Base-by-base conservation (phyloP, 805 yeast species). In the Clavispora asparagi region DNA sequence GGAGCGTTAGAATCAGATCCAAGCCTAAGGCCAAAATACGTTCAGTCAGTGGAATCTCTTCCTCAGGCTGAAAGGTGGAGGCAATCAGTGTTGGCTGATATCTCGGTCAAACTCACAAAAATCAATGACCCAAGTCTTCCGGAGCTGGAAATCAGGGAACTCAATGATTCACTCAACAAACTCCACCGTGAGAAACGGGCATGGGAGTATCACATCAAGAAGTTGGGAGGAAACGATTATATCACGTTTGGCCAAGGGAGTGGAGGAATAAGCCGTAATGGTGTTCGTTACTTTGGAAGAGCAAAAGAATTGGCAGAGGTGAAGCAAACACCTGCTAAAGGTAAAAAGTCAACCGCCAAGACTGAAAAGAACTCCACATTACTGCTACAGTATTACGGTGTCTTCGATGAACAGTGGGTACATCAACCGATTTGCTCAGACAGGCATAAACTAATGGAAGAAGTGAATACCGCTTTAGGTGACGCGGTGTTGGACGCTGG, bases 281-380 rank as follows among this genome's bases (percentile, higher is more conserved):
- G 89, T 0, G 81, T 80, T 52, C 67, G 85, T 45, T 91, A 86
- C 63, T 91, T 81, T 64, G 97, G 97, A 0, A 65, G 96, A 41
- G 96, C 96, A 0, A 73, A 79, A 43, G 92, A 88, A 39, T 65
- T 90, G 8, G 85, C 89, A 0, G 96, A 87, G 50, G 91, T 85
- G 5, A 60, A 62, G 46, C 47, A 54, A 36, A 41, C 27, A 2
- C 41, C 28, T 49, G 46, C 25, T 39, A 57, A 48, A 49, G 55
- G 48, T 12, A 41, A 19, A 53, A 54, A 16, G 52, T 58, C 37
- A 47, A 30, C 38, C 64, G 36, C 52, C 59, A 45, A 61, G 57
- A 27, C 44, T 62, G 43, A 49, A 61, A 26, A 49, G 48, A 57
- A 11, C 35, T 8, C 28, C 16, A 6, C 33, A 14, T 1, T 19